Evolutionary conservation across 1,284 basidiomycete species (phyloP).

Genomic region (Cryptococcus wingfieldii): DNA sequence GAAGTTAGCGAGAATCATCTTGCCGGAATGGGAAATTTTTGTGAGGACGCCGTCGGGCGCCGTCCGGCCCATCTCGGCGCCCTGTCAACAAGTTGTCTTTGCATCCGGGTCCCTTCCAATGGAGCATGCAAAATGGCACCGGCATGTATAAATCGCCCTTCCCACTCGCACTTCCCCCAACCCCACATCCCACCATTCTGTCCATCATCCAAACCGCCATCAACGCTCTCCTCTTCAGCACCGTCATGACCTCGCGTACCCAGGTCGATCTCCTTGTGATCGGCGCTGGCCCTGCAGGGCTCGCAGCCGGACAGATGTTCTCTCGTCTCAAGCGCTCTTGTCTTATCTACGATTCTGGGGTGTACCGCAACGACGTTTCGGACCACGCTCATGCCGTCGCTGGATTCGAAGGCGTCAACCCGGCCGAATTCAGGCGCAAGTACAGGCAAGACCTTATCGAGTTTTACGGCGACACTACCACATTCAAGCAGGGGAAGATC

Average conservation of each 20-base stretch:
- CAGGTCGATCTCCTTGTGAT: conserved; percentile 26
- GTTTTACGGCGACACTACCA: conserved; percentile 9
- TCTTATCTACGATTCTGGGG: conserved; percentile 26
- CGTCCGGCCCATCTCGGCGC: too few relatives aligned
- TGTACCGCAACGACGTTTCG: conserved; percentile 23
- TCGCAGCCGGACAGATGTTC: conserved; percentile 21
- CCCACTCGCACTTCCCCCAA: too few relatives aligned
- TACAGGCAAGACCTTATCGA: conserved; percentile 12
- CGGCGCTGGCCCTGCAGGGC: conserved; percentile 35
- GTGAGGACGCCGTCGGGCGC: too few relatives aligned
- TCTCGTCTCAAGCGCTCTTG: conserved; percentile 22
- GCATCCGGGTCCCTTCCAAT: too few relatives aligned
- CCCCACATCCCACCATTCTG: too few relatives aligned
- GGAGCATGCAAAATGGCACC: too few relatives aligned
- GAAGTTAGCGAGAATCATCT: too few relatives aligned
- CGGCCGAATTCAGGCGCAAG: conserved; percentile 9
- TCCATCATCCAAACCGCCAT: too few relatives aligned
- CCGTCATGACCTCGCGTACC: conserved; percentile 4
- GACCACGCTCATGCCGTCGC: conserved; percentile 20
- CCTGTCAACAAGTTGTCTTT: too few relatives aligned
- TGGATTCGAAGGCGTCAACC: conserved; percentile 18
- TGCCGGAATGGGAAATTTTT: too few relatives aligned
- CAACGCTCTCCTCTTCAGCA: not conserved
- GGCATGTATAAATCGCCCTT: too few relatives aligned
- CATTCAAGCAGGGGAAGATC: conserved; percentile 16